Evolutionary conservation across 2,329 filamentous ascomycete genomes (phyloP).

Genomic region (Botryotinia globosa): DNA sequence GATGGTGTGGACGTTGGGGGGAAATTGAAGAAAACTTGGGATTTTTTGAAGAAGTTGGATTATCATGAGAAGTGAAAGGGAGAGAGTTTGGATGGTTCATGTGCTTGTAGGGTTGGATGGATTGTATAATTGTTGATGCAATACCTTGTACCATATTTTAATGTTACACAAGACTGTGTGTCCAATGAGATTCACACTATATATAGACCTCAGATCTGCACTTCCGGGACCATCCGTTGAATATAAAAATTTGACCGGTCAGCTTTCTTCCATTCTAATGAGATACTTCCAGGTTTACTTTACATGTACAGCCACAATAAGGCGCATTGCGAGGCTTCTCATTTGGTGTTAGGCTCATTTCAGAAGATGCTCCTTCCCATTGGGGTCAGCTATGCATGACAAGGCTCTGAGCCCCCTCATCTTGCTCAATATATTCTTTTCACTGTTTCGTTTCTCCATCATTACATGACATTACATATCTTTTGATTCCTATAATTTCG

Average conservation of each 20-base stretch:
- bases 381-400: not conserved
- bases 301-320: not conserved
- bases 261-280: not conserved
- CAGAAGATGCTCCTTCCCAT: not conserved
- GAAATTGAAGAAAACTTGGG: constrained; percentile 9
- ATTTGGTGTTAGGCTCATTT: not conserved
- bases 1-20: not conserved
- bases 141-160: not conserved
- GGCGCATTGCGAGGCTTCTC: not conserved
- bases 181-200: not conserved
- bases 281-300: not conserved
- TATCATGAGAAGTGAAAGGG: not conserved
- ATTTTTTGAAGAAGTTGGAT: constrained; percentile 18
- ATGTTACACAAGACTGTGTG: not conserved
- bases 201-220: not conserved
- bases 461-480: not conserved
- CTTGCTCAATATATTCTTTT: not conserved
- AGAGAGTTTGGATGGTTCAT: not conserved
- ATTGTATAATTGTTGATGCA: not conserved
- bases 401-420: not conserved
- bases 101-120: not conserved
- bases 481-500: not conserved
- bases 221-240: not conserved
- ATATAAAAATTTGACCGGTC: rapidly evolving
- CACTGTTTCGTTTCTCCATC: not conserved